Evolutionary conservation across 2,329 filamentous ascomycete genomes (phyloP).

Genomic region (Aspergillus caelatus): DNA sequence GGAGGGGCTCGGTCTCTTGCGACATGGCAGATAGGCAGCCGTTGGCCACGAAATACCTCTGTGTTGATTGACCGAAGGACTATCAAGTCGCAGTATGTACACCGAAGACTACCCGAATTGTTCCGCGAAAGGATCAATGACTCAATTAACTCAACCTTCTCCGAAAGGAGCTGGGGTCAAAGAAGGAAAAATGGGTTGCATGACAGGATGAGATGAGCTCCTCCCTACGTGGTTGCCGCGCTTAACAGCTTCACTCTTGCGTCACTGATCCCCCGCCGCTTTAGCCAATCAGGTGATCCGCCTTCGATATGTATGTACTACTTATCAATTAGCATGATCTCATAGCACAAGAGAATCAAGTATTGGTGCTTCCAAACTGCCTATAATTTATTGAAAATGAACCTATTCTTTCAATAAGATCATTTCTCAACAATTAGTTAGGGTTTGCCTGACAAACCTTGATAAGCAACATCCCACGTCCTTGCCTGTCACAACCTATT

Average conservation of each 20-base stretch:
- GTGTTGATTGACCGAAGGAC: not conserved
- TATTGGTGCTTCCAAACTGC: not conserved
- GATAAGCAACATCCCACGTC: not conserved
- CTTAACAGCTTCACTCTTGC: slow-evolving; percentile 22
- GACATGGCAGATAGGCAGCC: slow-evolving; percentile 29
- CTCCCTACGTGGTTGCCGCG: slow-evolving; percentile 1
- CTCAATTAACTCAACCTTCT: not conserved
- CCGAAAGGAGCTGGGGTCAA: not conserved
- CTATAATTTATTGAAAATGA: not conserved
- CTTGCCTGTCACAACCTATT: not conserved
- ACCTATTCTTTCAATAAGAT: not conserved
- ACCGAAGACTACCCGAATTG: not conserved
- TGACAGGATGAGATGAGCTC: slow-evolving; percentile 8
- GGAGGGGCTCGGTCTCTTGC: slow-evolving; percentile 73
- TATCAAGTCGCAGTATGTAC: not conserved
- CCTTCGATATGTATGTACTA: not conserved
- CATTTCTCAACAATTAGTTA: not conserved
- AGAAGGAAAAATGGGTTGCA: slow-evolving; percentile 9
- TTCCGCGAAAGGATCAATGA: not conserved
- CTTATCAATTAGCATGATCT: not conserved
- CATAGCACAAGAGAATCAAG: not conserved
- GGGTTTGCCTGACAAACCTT: not conserved
- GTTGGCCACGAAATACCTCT: slow-evolving; percentile 1
- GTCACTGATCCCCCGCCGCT: slow-evolving; percentile 23
- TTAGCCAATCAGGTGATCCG: slow-evolving; percentile 22